phyloP scores from a whole-genome alignment of 495 filamentous ascomycete species.

The Penicillium antarcticum region DNA sequence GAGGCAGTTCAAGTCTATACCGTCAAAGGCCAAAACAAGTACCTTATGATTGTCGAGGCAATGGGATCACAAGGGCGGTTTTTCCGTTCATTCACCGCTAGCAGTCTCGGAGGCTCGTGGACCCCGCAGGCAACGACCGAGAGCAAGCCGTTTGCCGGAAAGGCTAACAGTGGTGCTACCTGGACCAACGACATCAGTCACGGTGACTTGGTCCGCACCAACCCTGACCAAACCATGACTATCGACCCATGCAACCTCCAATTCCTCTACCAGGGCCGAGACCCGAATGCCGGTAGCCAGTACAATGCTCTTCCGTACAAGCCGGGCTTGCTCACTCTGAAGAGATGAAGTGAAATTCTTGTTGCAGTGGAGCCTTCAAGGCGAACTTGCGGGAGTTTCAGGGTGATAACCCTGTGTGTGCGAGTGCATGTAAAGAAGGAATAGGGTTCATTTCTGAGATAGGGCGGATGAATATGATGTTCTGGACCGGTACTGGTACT shows the following conservation, averaged over 20 bases:
- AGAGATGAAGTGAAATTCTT: constrained; percentile 9
- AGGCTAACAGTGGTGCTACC: constrained; percentile 56
- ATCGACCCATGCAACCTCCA: constrained; percentile 58
- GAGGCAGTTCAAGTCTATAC: constrained; percentile 65
- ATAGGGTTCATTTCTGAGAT: background rate
- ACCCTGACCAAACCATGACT: constrained; percentile 54
- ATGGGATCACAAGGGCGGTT: constrained; percentile 56
- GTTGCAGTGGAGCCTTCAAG: background rate
- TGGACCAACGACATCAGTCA: constrained; percentile 67
- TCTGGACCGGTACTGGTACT: background rate
- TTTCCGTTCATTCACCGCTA: constrained; percentile 62
- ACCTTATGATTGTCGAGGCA: constrained; percentile 63
- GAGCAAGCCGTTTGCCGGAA: constrained; percentile 56
- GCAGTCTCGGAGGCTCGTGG: constrained; percentile 51
- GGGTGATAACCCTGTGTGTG: no score
- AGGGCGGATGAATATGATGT: background rate
- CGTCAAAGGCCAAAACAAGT: constrained; percentile 45
- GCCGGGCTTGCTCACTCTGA: constrained; percentile 52
- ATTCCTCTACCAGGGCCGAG: constrained; percentile 55
- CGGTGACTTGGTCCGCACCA: constrained; percentile 54
- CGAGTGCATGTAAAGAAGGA: no score
- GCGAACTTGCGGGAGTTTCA: no score
- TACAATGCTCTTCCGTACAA: constrained; percentile 37
- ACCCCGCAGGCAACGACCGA: constrained; percentile 50
- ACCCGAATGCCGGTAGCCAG: constrained; percentile 20